A percentile compares a stretch with the other conserved stretches of the same genome.
phyloP scores from a whole-genome alignment of 495 filamentous ascomycete species.

The Parathielavia hyrcaniae region DNA sequence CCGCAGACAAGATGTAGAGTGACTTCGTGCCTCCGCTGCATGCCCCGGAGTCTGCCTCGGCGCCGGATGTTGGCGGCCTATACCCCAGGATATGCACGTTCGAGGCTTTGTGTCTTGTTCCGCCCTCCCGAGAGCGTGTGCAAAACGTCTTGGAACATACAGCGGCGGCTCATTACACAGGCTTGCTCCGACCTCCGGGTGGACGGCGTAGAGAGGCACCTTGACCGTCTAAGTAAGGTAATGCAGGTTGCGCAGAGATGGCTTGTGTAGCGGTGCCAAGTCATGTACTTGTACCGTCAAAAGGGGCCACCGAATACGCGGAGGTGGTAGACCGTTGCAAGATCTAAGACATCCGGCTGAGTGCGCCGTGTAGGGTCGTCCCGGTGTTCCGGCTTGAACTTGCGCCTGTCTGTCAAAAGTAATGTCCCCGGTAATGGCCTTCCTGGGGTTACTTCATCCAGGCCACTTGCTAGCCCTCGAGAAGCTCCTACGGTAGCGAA shows the following conservation, averaged over 20 bases:
- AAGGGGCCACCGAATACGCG: constrained; percentile 16
- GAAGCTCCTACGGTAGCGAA: neutral
- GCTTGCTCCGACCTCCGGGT: neutral
- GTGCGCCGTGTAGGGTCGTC: constrained; percentile 15
- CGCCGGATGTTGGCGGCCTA: constrained; percentile 19
- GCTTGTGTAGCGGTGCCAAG: constrained; percentile 20
- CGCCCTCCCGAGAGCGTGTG: constrained; percentile 16
- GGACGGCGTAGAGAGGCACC: neutral
- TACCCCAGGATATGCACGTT: constrained; percentile 19
- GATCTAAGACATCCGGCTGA: constrained; percentile 15
- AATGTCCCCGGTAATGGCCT: neutral
- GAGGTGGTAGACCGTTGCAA: constrained; percentile 13
- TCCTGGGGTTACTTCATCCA: neutral
- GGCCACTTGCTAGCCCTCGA: neutral
- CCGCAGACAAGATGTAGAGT: neutral
- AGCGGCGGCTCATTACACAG: constrained; percentile 15
- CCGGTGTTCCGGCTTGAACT: constrained; percentile 10
- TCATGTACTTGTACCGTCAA: constrained; percentile 32
- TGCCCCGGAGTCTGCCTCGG: constrained; percentile 6
- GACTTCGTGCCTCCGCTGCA: constrained; percentile 1
- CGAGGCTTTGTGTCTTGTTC: constrained; percentile 19
- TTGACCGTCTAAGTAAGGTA: constrained; percentile 11
- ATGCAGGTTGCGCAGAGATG: constrained; percentile 11
- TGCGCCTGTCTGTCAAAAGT: neutral
- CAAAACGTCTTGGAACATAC: constrained; percentile 18